Evolutionary conservation across 139 green algal species (phyloP).

Genomic region (Eudorina sp.): DNA sequence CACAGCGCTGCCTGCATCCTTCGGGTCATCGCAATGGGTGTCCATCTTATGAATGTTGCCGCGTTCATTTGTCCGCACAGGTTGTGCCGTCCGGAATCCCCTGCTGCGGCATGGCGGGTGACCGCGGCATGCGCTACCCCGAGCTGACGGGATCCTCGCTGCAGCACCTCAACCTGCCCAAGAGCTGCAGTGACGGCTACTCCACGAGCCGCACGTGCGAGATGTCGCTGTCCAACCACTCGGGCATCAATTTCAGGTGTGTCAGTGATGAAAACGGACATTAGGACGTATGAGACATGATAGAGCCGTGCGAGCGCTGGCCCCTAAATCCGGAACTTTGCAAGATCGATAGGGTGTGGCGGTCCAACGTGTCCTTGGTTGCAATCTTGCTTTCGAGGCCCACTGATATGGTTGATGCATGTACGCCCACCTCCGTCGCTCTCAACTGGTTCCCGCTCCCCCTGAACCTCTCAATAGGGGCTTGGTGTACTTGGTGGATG

Average conservation of each 20-base stretch:
- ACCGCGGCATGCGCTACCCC: slow-evolving; percentile 95
- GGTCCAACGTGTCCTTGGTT: no score
- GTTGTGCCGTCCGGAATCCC: slow-evolving; percentile 84
- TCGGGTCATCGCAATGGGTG: no score
- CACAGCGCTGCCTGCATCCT: no score
- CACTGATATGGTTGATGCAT: no score
- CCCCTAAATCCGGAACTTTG: no score
- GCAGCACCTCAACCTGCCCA: slow-evolving; percentile 80
- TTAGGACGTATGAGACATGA: no score
- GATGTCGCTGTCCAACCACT: slow-evolving; percentile 94
- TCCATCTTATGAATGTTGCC: no score
- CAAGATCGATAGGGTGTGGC: no score
- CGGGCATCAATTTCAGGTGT: slow-evolving; percentile 88
- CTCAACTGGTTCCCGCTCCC: not conserved
- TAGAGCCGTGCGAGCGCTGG: no score
- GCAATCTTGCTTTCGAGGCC: no score
- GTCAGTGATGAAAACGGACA: not conserved
- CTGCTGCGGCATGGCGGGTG: slow-evolving; percentile 97
- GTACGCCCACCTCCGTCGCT: no score
- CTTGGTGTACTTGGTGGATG: slow-evolving; percentile 94
- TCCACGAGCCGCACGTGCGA: slow-evolving; percentile 95
- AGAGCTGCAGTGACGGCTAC: slow-evolving; percentile 91
- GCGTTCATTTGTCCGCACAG: no score
- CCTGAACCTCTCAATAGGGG: slow-evolving; percentile 58
- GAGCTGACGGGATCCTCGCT: slow-evolving; percentile 91